Evolutionary conservation across 352 stramenopile genomes (phyloP), one percentile per base, ranked within the genome.

Genomic region (Phytophthora pluvialis): DNA sequence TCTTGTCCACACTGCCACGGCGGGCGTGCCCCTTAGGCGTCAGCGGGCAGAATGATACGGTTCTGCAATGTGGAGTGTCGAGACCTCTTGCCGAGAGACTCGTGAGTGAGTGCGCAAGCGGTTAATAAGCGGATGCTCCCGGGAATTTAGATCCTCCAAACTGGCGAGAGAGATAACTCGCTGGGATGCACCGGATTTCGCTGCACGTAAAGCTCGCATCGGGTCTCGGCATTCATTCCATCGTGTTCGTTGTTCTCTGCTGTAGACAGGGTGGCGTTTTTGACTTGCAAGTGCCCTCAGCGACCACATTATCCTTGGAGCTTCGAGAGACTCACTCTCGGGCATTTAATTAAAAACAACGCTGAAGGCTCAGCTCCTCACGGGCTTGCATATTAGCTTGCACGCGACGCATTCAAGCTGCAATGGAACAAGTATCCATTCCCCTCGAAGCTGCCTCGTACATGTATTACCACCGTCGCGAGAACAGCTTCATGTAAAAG

Each of bases 401-500:
- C 21, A n/a, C n/a, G n/a, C n/a, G n/a, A n/a, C n/a, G n/a, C 21
- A 21, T 21, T 21, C 21, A 21, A 21, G 21, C 21, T 21, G 21
- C 21, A 21, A 21, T 2, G 21, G 21, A 21, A 21, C 21, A 21
- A 21, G 21, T 21, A 21, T 21, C 21, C 2, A 1, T 21, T 21
- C 21, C 2, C 21, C 21, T 2, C 21, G 21, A 21, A 21, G 21
- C 21, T 21, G 21, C 21, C 21, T 21, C 21, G 21, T 21, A 21
- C 21, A 21, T 21, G 21, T 2, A 40, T 32, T 56, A 83, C 74
- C 69, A 86, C 11, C 75, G 67, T 51, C 83, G 71, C 4, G 79
- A 89, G 51, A 92, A 92, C 21, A 93, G 49, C 66, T 91, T 91
- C 67, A 93, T 90, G 73, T 90, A 93, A 16, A 89, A 80, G 61